A percentile compares a stretch with the other conserved stretches of the same genome.
Conservation (phyloP, 139 green algal genomes). For the Dunaliella primolecta region DNA sequence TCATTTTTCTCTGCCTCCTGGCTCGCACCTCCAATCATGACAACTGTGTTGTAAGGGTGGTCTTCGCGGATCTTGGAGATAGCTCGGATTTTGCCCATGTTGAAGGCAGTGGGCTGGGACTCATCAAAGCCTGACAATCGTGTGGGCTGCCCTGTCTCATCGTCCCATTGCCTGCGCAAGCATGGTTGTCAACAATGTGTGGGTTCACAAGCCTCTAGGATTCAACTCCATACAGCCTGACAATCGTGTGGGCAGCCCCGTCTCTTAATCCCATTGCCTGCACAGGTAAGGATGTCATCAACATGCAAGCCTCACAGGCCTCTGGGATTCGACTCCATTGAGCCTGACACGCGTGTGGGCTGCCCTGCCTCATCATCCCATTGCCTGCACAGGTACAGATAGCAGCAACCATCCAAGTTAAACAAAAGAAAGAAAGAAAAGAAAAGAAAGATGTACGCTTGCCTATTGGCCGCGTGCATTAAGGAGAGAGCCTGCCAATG, state of each 20-base stretch:
- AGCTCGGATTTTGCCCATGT: slow-evolving; percentile 58
- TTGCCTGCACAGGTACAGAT: background rate
- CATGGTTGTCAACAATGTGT: background rate
- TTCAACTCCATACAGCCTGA: slow-evolving; percentile 55
- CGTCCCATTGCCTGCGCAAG: slow-evolving; percentile 35
- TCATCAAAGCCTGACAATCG: slow-evolving; percentile 64
- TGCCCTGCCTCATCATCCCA: slow-evolving; percentile 54
- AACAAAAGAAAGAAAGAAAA: too few species aligned
- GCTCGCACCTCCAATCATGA: slow-evolving; percentile 59
- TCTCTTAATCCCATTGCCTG: slow-evolving; percentile 54
- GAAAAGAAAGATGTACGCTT: too few species aligned
- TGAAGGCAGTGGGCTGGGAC: slow-evolving; percentile 55
- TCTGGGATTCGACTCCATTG: slow-evolving; percentile 36
- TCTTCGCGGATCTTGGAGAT: slow-evolving; percentile 48
- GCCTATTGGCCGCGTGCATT: too few species aligned
- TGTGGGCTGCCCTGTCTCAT: slow-evolving; percentile 45
- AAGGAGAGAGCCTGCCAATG: too few species aligned
- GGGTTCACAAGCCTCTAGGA: background rate
- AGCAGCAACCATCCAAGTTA: background rate
- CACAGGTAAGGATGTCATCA: background rate
- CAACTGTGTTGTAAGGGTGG: slow-evolving; percentile 66
- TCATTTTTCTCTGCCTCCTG: too few species aligned
- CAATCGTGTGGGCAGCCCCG: slow-evolving; percentile 36
- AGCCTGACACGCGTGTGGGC: slow-evolving; percentile 55
- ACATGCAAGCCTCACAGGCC: background rate